Evolutionary conservation across 2,329 filamentous ascomycete species (phyloP).

Genomic region (Aspergillus hiratsukae): DNA sequence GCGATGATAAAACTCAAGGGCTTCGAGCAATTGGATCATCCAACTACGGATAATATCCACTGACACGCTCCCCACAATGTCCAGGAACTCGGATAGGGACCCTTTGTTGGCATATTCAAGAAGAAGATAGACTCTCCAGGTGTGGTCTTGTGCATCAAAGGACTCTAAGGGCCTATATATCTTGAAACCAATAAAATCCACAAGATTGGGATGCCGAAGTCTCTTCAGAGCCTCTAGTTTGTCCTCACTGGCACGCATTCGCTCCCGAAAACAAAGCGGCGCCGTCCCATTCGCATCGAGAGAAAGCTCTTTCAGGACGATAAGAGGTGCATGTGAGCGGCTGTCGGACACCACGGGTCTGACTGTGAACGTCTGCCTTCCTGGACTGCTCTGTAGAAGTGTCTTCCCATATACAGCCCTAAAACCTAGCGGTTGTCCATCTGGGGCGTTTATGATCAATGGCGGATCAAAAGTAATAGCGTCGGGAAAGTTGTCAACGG

Average conservation of each 20-base stretch:
- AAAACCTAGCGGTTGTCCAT: slow-evolving; percentile 63
- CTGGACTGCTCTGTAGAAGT: slow-evolving; percentile 59
- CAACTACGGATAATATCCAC: slow-evolving; percentile 76
- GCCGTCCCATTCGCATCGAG: slow-evolving; percentile 57
- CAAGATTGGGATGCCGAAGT: slow-evolving; percentile 69
- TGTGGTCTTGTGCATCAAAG: slow-evolving; percentile 36
- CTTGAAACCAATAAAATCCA: slow-evolving; percentile 78
- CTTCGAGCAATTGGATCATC: slow-evolving; percentile 89
- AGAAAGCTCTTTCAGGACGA: slow-evolving; percentile 69
- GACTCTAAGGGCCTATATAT: slow-evolving; percentile 53
- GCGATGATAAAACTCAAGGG: slow-evolving; percentile 79
- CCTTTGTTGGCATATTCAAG: slow-evolving; percentile 76
- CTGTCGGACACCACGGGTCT: slow-evolving; percentile 59
- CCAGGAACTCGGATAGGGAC: slow-evolving; percentile 74
- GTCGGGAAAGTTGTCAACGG: slow-evolving; percentile 31
- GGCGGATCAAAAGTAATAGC: slow-evolving; percentile 42
- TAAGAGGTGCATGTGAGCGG: slow-evolving; percentile 53
- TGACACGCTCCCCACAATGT: slow-evolving; percentile 69
- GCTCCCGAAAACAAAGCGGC: slow-evolving; percentile 63
- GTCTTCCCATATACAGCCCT: slow-evolving; percentile 66
- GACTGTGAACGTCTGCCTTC: slow-evolving; percentile 64
- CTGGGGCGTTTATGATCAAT: slow-evolving; percentile 55
- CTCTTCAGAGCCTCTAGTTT: slow-evolving; percentile 71
- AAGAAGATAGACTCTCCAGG: slow-evolving; percentile 72
- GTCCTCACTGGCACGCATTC: slow-evolving; percentile 70